These are phyloP conservation scores for Saccharomyces hybrid DNA, from an alignment of 1,139 yeast species.

Conservation along the genomic window DNA sequence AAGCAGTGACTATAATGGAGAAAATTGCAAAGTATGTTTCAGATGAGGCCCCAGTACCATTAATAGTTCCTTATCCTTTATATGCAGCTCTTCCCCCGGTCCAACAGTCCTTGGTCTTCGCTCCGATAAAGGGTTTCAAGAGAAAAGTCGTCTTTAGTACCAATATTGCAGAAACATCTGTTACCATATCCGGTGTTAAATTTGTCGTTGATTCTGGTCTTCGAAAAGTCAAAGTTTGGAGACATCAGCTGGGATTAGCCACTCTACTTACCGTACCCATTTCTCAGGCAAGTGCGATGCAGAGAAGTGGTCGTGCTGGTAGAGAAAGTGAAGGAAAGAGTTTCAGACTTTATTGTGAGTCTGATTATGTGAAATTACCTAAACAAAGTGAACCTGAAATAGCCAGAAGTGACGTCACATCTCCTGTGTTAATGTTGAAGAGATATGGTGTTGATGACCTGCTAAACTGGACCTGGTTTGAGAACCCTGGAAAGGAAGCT, in stretches of 20 bases:
- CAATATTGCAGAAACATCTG: constrained; percentile 94
- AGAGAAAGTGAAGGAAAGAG: constrained; percentile 93
- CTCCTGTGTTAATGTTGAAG: constrained; percentile 78
- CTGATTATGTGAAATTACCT: constrained; percentile 53
- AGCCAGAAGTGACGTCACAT: constrained; percentile 72
- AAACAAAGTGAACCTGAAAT: constrained; percentile 90
- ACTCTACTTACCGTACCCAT: constrained; percentile 86
- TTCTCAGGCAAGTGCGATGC: constrained; percentile 90
- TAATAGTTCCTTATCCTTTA: constrained; percentile 69
- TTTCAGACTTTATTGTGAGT: constrained; percentile 72
- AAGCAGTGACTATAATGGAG: constrained; percentile 56
- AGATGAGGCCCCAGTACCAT: constrained; percentile 54
- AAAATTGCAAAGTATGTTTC: constrained; percentile 38
- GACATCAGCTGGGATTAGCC: constrained; percentile 84
- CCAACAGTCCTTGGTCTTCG: constrained; percentile 73
- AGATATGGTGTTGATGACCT: constrained; percentile 78
- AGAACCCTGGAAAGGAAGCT: constrained; percentile 77
- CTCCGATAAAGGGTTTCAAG: constrained; percentile 42
- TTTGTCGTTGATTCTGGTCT: constrained; percentile 91
- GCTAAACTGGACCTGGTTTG: constrained; percentile 85
- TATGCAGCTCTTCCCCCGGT: constrained; percentile 89
- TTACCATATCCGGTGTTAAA: constrained; percentile 91
- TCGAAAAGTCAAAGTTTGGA: constrained; percentile 89
- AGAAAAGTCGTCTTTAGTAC: constrained; percentile 87
- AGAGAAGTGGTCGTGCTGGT: constrained; percentile 98